Evolutionary conservation across 345 rosid species (phyloP).

Genomic region (Raphanus raphanistrum): DNA sequence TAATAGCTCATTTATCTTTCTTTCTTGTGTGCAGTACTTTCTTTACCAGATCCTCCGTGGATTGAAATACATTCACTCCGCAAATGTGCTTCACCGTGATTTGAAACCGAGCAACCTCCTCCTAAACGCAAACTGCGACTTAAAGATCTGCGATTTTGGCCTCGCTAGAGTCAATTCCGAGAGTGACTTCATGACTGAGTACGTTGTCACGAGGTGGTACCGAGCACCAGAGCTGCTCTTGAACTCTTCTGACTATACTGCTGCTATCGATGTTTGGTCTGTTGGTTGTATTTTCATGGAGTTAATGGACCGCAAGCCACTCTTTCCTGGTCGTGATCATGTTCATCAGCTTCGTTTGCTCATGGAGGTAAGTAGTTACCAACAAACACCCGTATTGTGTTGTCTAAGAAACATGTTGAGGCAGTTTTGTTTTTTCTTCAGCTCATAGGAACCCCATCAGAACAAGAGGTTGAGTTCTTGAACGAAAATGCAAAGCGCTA

Average conservation of each 20-base stretch:
- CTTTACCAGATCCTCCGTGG: slow-evolving; percentile 98
- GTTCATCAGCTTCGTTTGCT: slow-evolving; percentile 93
- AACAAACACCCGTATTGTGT: no score
- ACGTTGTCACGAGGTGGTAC: slow-evolving; percentile 99
- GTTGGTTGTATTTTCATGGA: slow-evolving; percentile 99
- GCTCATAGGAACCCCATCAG: slow-evolving; percentile 98
- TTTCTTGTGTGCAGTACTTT: slow-evolving; percentile 66
- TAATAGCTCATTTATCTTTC: not conserved
- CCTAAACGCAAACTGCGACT: slow-evolving; percentile 90
- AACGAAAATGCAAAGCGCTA: slow-evolving; percentile 97
- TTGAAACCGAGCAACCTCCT: slow-evolving; percentile 98
- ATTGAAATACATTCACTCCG: slow-evolving; percentile 94
- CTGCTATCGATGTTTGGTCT: slow-evolving; percentile 99
- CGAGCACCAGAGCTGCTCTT: slow-evolving; percentile 95
- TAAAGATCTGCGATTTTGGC: slow-evolving; percentile 97
- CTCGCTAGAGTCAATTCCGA: slow-evolving; percentile 94
- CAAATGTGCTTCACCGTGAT: slow-evolving; percentile 97
- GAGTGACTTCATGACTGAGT: slow-evolving; percentile 98
- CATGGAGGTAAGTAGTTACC: slow-evolving; percentile 70
- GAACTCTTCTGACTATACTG: slow-evolving; percentile 91
- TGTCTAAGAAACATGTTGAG: not conserved
- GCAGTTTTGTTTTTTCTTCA: slow-evolving; percentile 46
- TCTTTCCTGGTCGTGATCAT: slow-evolving; percentile 94
- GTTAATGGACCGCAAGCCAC: slow-evolving; percentile 91
- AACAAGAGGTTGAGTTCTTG: slow-evolving; percentile 81